phyloP scores from a whole-genome alignment of 768 basidiomycete species.

The Tylopilus plumbeoviolaceoides region DNA sequence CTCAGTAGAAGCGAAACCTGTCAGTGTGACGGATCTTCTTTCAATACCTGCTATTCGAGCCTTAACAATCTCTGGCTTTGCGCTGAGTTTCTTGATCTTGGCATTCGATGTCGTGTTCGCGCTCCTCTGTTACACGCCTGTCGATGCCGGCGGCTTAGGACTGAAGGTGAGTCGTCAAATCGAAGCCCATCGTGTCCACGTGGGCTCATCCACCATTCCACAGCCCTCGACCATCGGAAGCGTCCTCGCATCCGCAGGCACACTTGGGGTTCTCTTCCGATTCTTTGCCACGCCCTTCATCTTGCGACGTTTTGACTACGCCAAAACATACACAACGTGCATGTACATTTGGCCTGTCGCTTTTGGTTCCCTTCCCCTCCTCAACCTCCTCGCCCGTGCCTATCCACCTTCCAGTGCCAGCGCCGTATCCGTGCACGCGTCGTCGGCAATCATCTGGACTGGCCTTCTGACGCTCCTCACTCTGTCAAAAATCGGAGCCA shows the following conservation, averaged over 20 bases:
- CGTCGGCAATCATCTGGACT: constrained; percentile 39
- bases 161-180: constrained; percentile 42
- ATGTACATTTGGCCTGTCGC: constrained; percentile 52
- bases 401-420: constrained; percentile 1
- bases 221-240: constrained; percentile 56
- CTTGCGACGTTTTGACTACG: constrained; percentile 43
- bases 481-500: constrained; percentile 26
- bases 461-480: constrained; percentile 41
- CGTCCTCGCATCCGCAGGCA: constrained; percentile 49
- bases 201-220: too few species aligned
- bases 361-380: constrained; percentile 45
- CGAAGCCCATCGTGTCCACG: neutral
- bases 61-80: constrained; percentile 47
- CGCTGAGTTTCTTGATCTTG: constrained; percentile 48
- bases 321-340: constrained; percentile 47
- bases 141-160: constrained; percentile 51
- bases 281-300: constrained; percentile 50
- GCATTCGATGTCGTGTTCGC: constrained; percentile 63
- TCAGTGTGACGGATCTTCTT: constrained; percentile 35
- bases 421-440: constrained; percentile 9
- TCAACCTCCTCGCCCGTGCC: constrained; percentile 45
- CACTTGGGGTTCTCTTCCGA: constrained; percentile 45
- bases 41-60: constrained; percentile 49
- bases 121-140: constrained; percentile 60
- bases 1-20: constrained; percentile 8